These are phyloP conservation scores for Torulaspora microellipsoides DNA, from an alignment of 805 yeast genomes.

Conservation along the genomic window DNA sequence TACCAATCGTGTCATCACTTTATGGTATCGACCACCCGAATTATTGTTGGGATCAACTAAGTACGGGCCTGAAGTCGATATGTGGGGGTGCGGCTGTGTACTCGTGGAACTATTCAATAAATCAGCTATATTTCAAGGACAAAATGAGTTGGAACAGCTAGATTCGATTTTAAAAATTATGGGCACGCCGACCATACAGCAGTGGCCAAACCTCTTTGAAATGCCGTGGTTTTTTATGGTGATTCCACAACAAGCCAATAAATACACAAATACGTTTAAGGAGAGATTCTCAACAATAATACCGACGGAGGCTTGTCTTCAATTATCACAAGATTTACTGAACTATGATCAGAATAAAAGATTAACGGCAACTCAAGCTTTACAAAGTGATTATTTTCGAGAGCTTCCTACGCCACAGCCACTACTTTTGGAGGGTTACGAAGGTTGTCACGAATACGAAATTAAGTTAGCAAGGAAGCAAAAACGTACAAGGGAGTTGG, in stretches of 20 bases:
- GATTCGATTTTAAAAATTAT: slow-evolving; percentile 68
- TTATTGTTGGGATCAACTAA: slow-evolving; percentile 83
- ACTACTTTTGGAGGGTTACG: slow-evolving; percentile 51
- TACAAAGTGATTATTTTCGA: slow-evolving; percentile 64
- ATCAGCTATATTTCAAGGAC: slow-evolving; percentile 78
- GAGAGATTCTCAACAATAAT: slow-evolving; percentile 39
- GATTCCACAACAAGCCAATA: slow-evolving; percentile 46
- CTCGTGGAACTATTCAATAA: slow-evolving; percentile 74
- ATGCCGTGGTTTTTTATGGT: slow-evolving; percentile 93
- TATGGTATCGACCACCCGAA: slow-evolving; percentile 98
- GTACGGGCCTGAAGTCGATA: slow-evolving; percentile 86
- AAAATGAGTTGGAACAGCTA: slow-evolving; percentile 82
- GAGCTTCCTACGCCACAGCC: slow-evolving; percentile 65
- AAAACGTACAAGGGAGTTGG: slow-evolving; percentile 20
- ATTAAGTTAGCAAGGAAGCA: slow-evolving; percentile 57
- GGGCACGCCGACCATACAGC: slow-evolving; percentile 75
- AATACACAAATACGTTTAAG: slow-evolving; percentile 35
- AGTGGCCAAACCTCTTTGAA: slow-evolving; percentile 74
- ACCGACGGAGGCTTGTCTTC: slow-evolving; percentile 51
- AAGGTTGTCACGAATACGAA: slow-evolving; percentile 97
- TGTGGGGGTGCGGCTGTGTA: slow-evolving; percentile 96
- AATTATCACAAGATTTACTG: slow-evolving; percentile 60
- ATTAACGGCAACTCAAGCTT: slow-evolving; percentile 63
- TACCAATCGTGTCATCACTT: slow-evolving; percentile 90
- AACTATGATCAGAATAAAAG: slow-evolving; percentile 65